A percentile compares a stretch with the other conserved stretches of the same genome.
These are phyloP conservation scores for Backusella tuberculispora DNA, from an alignment of 192 early-diverging fungal species.

Conservation along the genomic window DNA sequence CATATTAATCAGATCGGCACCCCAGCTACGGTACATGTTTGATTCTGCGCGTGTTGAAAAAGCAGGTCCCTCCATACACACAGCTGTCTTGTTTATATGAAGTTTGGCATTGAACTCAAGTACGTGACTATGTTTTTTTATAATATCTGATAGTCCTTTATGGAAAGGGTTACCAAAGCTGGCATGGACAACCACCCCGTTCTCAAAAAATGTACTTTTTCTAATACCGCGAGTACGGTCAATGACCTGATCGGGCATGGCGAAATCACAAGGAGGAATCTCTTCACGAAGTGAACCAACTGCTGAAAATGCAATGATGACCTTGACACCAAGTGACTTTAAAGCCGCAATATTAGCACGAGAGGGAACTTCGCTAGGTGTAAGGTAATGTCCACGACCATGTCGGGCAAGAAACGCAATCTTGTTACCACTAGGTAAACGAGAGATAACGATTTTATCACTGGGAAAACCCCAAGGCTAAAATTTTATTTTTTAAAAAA, in stretches of 20 bases:
- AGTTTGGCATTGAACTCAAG: constrained; percentile 44
- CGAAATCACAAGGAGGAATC: constrained; percentile 93
- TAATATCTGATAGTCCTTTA: constrained; percentile 67
- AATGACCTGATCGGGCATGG: constrained; percentile 91
- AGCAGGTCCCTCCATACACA: constrained; percentile 98
- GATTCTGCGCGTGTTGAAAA: constrained; percentile 99
- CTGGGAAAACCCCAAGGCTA: constrained; percentile 89
- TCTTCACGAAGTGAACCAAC: constrained; percentile 96
- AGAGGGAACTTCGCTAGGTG: constrained; percentile 88
- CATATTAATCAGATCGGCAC: constrained; percentile 97
- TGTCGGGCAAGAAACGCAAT: constrained; percentile 98
- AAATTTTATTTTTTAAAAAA: neutral
- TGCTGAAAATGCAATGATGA: constrained; percentile 96
- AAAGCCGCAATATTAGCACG: constrained; percentile 98
- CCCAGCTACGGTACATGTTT: constrained; percentile 93
- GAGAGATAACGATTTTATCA: constrained; percentile 82
- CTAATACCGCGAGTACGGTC: constrained; percentile 98
- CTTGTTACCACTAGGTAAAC: constrained; percentile 69
- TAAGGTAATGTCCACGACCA: constrained; percentile 85
- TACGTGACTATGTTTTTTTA: constrained; percentile 57
- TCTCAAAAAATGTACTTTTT: constrained; percentile 88
- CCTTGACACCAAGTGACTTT: constrained; percentile 90
- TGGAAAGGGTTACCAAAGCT: constrained; percentile 96
- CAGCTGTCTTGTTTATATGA: constrained; percentile 81
- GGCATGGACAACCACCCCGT: constrained; percentile 91